Conservation (phyloP, 768 basidiomycete species). For the Coprinopsis strossmayeri region DNA sequence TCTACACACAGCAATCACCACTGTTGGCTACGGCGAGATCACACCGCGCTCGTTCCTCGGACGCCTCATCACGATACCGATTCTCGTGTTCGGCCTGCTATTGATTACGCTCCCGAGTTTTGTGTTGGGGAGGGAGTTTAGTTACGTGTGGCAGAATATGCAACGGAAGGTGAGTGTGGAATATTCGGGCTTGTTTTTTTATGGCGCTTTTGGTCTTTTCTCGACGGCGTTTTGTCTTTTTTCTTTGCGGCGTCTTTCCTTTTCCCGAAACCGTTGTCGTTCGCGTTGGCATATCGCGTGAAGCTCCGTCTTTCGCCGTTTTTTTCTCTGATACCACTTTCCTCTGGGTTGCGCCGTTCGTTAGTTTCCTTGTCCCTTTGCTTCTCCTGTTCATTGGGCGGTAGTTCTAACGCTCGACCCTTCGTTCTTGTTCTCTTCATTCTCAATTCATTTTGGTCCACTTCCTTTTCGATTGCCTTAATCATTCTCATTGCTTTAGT, state of each 20-base stretch:
- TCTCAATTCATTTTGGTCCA: too few species aligned
- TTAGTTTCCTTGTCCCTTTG: too few species aligned
- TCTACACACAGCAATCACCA: constrained; percentile 60
- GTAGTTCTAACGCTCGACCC: too few species aligned
- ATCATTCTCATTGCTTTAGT: too few species aligned
- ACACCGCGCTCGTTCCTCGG: constrained; percentile 87
- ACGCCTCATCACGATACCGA: constrained; percentile 75
- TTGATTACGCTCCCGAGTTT: constrained; percentile 89
- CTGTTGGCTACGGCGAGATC: constrained; percentile 90
- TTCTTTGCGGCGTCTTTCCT: background rate
- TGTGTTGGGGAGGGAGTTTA: constrained; percentile 88
- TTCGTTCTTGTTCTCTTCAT: too few species aligned
- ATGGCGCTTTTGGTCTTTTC: constrained; percentile 1
- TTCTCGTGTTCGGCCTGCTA: constrained; percentile 82
- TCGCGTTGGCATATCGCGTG: too few species aligned
- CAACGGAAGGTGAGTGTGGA: constrained; percentile 33
- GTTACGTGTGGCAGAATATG: constrained; percentile 86
- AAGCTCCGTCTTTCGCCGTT: too few species aligned
- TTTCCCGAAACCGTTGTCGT: too few species aligned
- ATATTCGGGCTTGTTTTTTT: background rate
- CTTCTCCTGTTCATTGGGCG: too few species aligned
- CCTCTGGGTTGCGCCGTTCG: too few species aligned
- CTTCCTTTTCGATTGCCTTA: too few species aligned
- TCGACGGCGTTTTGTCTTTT: background rate
- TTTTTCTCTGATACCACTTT: too few species aligned